Conservation (phyloP, 257 asterid genomes). For the Solanum lycopersicoides region DNA sequence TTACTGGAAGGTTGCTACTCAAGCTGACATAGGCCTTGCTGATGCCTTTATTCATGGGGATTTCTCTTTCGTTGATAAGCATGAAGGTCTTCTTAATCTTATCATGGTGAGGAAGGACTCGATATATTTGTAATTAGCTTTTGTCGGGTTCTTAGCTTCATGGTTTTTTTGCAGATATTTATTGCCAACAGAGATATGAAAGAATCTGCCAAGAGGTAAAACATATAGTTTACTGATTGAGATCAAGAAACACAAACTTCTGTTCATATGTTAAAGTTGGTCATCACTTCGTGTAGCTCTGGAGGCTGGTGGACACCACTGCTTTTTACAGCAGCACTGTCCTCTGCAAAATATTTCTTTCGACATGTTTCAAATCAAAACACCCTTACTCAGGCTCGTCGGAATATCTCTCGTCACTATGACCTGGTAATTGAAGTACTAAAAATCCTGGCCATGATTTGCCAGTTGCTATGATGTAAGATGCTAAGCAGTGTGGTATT, state of each 20-base stretch:
- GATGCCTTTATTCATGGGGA: conserved; percentile 84
- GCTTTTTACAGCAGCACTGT: conserved; percentile 29
- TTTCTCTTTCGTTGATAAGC: conserved; percentile 53
- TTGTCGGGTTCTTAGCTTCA: not conserved
- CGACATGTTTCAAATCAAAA: conserved; percentile 53
- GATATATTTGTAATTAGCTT: not conserved
- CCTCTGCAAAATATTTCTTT: conserved; percentile 73
- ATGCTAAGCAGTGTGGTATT: too few species aligned
- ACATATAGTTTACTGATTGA: not conserved
- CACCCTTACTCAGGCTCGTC: conserved; percentile 67
- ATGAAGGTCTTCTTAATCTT: conserved; percentile 61
- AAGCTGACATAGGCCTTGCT: conserved; percentile 84
- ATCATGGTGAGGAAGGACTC: conserved; percentile 44
- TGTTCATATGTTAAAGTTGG: not conserved
- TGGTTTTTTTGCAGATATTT: conserved; percentile 36
- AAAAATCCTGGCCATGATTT: too few species aligned
- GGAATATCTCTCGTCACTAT: conserved; percentile 73
- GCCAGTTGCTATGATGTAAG: not conserved
- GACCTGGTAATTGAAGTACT: conserved; percentile 37
- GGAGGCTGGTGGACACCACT: conserved; percentile 96
- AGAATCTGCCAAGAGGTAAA: conserved; percentile 40
- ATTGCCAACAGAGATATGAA: conserved; percentile 56
- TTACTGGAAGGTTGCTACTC: conserved; percentile 66
- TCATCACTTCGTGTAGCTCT: not conserved
- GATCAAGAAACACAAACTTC: not conserved